phyloP scores from a whole-genome alignment of 1,284 basidiomycete genomes.

The Trametes hirsuta region DNA sequence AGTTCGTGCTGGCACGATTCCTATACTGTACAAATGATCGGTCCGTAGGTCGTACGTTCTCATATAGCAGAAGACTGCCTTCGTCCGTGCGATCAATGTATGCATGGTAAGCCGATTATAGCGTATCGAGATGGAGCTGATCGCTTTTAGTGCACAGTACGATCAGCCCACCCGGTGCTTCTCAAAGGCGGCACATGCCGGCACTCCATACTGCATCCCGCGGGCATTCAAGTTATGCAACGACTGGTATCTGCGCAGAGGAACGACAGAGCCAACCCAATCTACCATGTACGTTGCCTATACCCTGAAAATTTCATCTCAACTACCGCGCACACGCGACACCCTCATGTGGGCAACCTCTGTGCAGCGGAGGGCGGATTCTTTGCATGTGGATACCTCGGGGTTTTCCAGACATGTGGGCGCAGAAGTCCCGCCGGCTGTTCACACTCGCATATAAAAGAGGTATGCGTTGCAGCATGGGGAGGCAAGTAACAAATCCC shows the following conservation, averaged over 20 bases:
- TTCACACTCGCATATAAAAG: constrained; percentile 7
- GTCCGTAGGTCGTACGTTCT: no score
- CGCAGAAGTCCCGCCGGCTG: background rate
- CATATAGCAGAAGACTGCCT: no score
- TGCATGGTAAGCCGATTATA: no score
- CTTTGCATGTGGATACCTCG: constrained; percentile 5
- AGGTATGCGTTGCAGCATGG: background rate
- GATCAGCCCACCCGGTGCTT: no score
- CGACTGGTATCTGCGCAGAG: background rate
- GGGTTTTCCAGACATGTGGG: background rate
- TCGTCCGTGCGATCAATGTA: no score
- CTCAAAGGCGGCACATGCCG: background rate
- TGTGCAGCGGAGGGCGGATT: background rate
- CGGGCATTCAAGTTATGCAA: background rate
- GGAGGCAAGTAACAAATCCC: background rate
- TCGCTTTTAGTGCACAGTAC: no score
- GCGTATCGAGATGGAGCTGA: no score
- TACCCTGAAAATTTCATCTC: constrained; percentile 3
- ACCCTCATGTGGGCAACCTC: constrained; percentile 7
- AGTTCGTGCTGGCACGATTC: no score
- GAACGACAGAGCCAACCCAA: background rate
- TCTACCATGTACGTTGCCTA: constrained; percentile 2
- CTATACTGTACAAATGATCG: no score
- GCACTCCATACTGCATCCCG: background rate
- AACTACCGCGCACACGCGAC: background rate